Evolutionary conservation across 2,329 filamentous ascomycete species (phyloP).

Genomic region (Leptographium lundbergii): DNA sequence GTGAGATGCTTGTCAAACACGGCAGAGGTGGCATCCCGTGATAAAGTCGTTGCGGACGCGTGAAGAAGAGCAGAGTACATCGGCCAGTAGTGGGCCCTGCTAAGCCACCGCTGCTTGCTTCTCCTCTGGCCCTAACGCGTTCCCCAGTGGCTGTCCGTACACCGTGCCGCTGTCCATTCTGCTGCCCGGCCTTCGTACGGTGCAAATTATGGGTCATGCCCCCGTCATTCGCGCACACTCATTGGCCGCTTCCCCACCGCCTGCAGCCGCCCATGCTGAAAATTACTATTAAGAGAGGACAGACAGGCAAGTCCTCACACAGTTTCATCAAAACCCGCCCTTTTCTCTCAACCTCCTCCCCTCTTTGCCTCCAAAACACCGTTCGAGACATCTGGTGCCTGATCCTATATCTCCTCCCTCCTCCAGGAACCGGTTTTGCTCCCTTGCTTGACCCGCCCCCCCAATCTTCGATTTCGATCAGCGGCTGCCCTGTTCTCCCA

Average conservation of each 20-base stretch:
- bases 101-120: not conserved
- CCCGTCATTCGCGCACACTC: not conserved
- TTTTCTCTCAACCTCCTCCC: not conserved
- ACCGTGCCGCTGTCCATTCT: not conserved
- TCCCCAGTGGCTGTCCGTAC: not conserved
- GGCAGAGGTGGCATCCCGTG: not conserved
- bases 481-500: conserved; percentile 2
- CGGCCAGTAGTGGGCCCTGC: too few relatives aligned
- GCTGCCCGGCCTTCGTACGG: not conserved
- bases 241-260: not conserved
- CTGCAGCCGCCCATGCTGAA: not conserved
- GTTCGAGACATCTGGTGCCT: not conserved
- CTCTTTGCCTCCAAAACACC: not conserved
- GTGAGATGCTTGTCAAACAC: not conserved
- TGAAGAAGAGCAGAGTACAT: not conserved
- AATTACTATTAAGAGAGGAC: not conserved
- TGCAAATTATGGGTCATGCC: not conserved
- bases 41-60: not conserved
- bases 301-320: not conserved
- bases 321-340: conserved; percentile 2
- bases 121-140: not conserved
- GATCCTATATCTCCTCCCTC: conserved; percentile 12
- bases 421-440: conserved; percentile 1
- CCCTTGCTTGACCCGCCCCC: conserved; percentile 9
- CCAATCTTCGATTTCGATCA: conserved; percentile 4